Evolutionary conservation across 345 rosid genomes (phyloP).

Genomic region (Arabidopsis arenosa): DNA sequence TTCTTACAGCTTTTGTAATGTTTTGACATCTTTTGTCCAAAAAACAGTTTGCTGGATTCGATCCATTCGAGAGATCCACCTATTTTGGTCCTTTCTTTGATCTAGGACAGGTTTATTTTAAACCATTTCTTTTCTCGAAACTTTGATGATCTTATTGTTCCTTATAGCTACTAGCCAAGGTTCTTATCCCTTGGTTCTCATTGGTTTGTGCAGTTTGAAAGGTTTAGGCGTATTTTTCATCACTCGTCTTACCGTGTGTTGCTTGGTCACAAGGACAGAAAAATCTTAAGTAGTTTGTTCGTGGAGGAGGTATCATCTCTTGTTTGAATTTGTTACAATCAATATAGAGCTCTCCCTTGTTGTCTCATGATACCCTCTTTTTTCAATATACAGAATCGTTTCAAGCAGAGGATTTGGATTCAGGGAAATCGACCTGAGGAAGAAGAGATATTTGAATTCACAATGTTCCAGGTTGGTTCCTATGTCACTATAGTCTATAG

Average conservation of each 20-base stretch:
- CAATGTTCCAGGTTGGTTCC: slow-evolving; percentile 77
- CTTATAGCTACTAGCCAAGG: neutral
- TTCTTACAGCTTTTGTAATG: neutral
- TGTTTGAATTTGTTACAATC: slow-evolving; percentile 9
- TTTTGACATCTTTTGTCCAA: slow-evolving; percentile 17
- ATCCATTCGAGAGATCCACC: slow-evolving; percentile 91
- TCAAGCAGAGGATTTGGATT: slow-evolving; percentile 91
- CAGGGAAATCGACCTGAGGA: slow-evolving; percentile 87
- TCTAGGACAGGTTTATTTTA: slow-evolving; percentile 74
- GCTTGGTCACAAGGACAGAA: slow-evolving; percentile 86
- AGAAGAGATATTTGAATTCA: slow-evolving; percentile 87
- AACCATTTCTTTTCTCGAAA: neutral
- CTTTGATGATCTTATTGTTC: slow-evolving; percentile 15
- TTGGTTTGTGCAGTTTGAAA: slow-evolving; percentile 67
- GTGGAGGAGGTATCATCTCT: slow-evolving; percentile 70
- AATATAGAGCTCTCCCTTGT: slow-evolving; percentile 3
- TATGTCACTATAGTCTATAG: neutral
- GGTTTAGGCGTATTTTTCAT: slow-evolving; percentile 93
- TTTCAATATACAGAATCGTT: slow-evolving; percentile 60
- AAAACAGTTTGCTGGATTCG: slow-evolving; percentile 92
- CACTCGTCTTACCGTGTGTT: slow-evolving; percentile 87
- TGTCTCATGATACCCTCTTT: slow-evolving; percentile 9
- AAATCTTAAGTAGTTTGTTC: slow-evolving; percentile 78
- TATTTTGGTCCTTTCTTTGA: slow-evolving; percentile 95
- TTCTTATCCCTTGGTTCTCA: slow-evolving; percentile 1